phyloP scores from a whole-genome alignment of 2,329 filamentous ascomycete species.

The Trichoderma breve region DNA sequence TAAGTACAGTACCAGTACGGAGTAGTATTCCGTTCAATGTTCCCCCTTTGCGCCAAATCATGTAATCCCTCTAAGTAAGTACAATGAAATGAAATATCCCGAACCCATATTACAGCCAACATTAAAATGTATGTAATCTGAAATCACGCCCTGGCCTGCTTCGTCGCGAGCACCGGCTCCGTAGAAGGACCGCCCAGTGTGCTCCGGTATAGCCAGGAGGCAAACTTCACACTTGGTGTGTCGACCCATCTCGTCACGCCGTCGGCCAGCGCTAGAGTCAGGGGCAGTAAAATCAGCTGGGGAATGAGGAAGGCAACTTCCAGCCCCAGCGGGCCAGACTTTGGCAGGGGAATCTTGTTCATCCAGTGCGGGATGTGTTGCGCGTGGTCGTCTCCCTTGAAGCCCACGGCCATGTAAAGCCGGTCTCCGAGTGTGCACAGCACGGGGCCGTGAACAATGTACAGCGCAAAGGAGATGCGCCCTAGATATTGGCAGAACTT shows the following conservation, averaged over 20 bases:
- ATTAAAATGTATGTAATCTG: neutral
- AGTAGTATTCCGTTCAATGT: neutral
- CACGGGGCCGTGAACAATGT: constrained; percentile 63
- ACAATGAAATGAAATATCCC: neutral
- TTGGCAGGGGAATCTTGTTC: constrained; percentile 54
- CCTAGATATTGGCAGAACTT: constrained; percentile 61
- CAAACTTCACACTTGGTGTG: constrained; percentile 57
- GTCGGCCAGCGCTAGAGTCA: constrained; percentile 59
- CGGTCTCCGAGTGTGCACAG: constrained; percentile 60
- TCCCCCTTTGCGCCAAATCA: neutral
- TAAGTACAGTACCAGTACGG: neutral
- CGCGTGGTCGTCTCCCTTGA: constrained; percentile 47
- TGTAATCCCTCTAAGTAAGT: neutral
- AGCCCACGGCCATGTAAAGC: constrained; percentile 61
- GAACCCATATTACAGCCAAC: neutral
- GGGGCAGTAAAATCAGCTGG: constrained; percentile 58
- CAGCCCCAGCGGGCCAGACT: constrained; percentile 56
- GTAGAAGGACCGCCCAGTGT: constrained; percentile 1
- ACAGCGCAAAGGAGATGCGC: constrained; percentile 60
- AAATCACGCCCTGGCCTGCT: constrained; percentile 19
- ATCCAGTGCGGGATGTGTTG: constrained; percentile 56
- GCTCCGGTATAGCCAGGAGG: constrained; percentile 52
- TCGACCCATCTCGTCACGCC: constrained; percentile 56
- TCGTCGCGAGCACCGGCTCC: constrained; percentile 4
- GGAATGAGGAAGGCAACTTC: constrained; percentile 59